Evolutionary conservation across 1,284 basidiomycete genomes (phyloP).

Genomic region (Vanrija sp.): DNA sequence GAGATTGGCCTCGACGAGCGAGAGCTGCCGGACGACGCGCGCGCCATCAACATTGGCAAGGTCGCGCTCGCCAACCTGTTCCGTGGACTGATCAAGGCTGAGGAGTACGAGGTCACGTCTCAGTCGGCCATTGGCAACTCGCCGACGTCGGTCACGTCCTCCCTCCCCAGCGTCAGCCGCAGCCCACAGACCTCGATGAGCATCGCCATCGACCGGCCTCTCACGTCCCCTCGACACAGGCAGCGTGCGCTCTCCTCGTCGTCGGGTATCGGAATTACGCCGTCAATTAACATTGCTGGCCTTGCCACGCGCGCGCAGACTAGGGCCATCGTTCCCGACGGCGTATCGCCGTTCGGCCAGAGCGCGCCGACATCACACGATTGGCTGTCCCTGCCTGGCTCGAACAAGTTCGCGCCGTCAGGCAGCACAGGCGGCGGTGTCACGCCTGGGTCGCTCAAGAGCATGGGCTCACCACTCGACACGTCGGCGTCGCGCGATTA

Average conservation of each 20-base stretch:
- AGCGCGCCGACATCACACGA: constrained; percentile 27
- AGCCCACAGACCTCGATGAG: constrained; percentile 30
- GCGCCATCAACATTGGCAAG: constrained; percentile 48
- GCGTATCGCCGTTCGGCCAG: constrained; percentile 22
- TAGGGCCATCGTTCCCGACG: constrained; percentile 49
- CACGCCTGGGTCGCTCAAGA: not conserved
- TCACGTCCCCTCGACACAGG: constrained; percentile 28
- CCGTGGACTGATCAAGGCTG: constrained; percentile 46
- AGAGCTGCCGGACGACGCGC: constrained; percentile 61
- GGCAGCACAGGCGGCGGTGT: not conserved
- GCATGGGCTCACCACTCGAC: too few species aligned
- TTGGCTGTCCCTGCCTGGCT: constrained; percentile 22
- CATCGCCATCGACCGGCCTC: constrained; percentile 36
- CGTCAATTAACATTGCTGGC: constrained; percentile 55
- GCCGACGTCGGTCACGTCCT: constrained; percentile 18
- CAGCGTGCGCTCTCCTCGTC: constrained; percentile 25
- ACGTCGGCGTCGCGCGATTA: constrained; percentile 25
- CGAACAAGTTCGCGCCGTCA: not conserved
- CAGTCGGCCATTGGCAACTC: constrained; percentile 7
- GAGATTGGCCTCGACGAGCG: constrained; percentile 68
- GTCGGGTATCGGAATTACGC: constrained; percentile 16
- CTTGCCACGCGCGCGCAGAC: constrained; percentile 64
- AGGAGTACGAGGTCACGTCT: constrained; percentile 35
- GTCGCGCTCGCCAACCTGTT: constrained; percentile 47
- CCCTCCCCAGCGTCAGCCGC: constrained; percentile 28